Evolutionary conservation across 176 grass and related monocot genomes (phyloP).

Genomic region (Avena sativa): DNA sequence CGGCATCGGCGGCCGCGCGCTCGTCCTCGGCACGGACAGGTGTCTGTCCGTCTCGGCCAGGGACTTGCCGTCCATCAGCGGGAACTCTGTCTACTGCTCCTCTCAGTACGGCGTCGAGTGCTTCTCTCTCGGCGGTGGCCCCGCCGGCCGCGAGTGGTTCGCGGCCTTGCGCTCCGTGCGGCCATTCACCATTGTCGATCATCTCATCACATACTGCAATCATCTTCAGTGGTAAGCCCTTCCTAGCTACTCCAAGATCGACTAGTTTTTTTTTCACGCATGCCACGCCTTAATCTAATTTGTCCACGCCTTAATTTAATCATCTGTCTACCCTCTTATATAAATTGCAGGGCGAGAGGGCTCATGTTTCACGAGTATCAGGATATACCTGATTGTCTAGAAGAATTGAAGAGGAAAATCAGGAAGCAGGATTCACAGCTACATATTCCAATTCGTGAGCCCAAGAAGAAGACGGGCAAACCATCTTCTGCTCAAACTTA

Average conservation of each 20-base stretch:
- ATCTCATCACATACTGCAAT: slow-evolving; percentile 39
- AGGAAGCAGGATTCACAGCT: slow-evolving; percentile 7
- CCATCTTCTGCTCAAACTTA: not conserved
- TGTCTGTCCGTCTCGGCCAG: slow-evolving; percentile 14
- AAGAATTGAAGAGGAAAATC: not conserved
- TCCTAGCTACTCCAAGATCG: not conserved
- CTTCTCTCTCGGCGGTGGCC: slow-evolving; percentile 2
- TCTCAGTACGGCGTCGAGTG: not conserved
- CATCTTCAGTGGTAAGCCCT: slow-evolving; percentile 24
- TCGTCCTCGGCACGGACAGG: slow-evolving; percentile 30
- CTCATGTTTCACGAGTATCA: slow-evolving; percentile 30
- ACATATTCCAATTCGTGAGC: not conserved
- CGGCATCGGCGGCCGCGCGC: slow-evolving; percentile 6
- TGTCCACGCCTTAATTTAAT: not conserved
- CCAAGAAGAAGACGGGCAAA: not conserved
- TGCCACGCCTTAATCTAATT: no score
- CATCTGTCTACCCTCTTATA: not conserved
- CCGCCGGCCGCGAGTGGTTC: not conserved
- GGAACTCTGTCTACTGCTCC: slow-evolving; percentile 18
- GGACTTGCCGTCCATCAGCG: slow-evolving; percentile 1
- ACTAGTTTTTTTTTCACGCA: no score
- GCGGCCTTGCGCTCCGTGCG: not conserved
- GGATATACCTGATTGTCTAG: not conserved
- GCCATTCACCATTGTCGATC: slow-evolving; percentile 39
- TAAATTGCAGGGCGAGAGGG: slow-evolving; percentile 23